These are phyloP conservation scores for Neonectria faginata DNA, from an alignment of 2,329 filamentous ascomycete species.

Conservation along the genomic window DNA sequence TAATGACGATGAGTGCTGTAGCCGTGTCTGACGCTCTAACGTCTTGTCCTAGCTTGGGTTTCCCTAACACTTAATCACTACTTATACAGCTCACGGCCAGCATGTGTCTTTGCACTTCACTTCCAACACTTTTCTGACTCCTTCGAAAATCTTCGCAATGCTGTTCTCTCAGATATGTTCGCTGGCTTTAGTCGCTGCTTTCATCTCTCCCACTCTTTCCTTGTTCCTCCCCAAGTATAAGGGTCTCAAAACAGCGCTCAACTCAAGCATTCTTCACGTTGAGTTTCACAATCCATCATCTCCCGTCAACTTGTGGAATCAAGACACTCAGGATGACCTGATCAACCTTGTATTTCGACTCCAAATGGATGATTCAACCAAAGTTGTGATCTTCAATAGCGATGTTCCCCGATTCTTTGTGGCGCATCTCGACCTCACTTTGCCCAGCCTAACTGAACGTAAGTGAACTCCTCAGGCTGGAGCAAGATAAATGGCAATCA, in stretches of 20 bases:
- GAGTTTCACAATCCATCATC: neutral
- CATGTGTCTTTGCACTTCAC: too few relatives aligned
- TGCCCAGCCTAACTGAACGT: conserved; percentile 2
- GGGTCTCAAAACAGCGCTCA: neutral
- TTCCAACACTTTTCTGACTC: too few relatives aligned
- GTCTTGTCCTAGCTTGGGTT: too few relatives aligned
- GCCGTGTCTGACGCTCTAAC: too few relatives aligned
- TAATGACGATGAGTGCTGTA: too few relatives aligned
- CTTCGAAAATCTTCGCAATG: too few relatives aligned
- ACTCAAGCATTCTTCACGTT: neutral
- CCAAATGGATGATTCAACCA: conserved; percentile 6
- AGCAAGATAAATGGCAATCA: too few relatives aligned
- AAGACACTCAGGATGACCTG: conserved; percentile 1
- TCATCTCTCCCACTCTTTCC: neutral
- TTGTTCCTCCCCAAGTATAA: neutral
- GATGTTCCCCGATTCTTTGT: conserved; percentile 3
- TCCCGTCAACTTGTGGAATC: conserved; percentile 6
- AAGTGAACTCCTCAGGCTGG: neutral
- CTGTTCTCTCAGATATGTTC: too few relatives aligned
- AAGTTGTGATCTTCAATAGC: conserved; percentile 15
- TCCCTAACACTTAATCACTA: too few relatives aligned
- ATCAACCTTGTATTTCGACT: neutral
- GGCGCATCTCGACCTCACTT: conserved; percentile 4
- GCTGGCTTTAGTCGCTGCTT: neutral
- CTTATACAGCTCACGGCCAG: too few relatives aligned